phyloP scores from a whole-genome alignment of 352 stramenopile genomes.

The Aphanomyces astaci region DNA sequence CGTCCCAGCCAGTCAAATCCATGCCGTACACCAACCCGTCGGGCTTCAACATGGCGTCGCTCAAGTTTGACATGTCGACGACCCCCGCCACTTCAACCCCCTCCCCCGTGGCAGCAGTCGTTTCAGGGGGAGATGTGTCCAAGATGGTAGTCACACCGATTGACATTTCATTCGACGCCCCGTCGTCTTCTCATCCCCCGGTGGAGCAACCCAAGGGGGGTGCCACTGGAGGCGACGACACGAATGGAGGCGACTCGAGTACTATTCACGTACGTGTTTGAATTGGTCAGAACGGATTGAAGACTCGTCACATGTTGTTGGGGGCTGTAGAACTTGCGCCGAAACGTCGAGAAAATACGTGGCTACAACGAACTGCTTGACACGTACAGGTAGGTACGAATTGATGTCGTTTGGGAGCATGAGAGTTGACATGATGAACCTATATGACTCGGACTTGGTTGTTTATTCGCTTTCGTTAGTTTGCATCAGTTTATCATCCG shows the following conservation, averaged over 20 bases:
- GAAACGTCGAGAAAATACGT: constrained; percentile 71
- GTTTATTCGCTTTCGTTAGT: too few species aligned
- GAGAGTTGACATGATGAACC: too few species aligned
- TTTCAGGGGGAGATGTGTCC: too few species aligned
- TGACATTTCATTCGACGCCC: background rate
- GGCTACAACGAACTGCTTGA: constrained; percentile 76
- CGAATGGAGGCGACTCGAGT: too few species aligned
- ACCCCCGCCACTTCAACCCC: too few species aligned
- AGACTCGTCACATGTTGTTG: too few species aligned
- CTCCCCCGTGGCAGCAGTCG: too few species aligned
- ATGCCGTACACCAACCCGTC: constrained; percentile 53
- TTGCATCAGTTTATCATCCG: constrained; percentile 87
- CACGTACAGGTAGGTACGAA: constrained; percentile 37
- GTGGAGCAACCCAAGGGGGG: constrained; percentile 26
- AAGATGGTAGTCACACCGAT: background rate
- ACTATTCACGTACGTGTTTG: constrained; percentile 28
- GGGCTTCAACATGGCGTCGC: constrained; percentile 61
- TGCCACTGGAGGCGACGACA: constrained; percentile 26
- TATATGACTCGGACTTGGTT: background rate
- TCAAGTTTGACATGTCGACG: constrained; percentile 67
- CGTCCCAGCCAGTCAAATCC: constrained; percentile 38
- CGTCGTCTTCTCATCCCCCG: too few species aligned
- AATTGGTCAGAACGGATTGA: background rate
- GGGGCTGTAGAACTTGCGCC: constrained; percentile 41
- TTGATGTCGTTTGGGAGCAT: too few species aligned